Evolutionary conservation across 192 early-diverging fungal species (phyloP).

Genomic region (Backusella tarrabulga): DNA sequence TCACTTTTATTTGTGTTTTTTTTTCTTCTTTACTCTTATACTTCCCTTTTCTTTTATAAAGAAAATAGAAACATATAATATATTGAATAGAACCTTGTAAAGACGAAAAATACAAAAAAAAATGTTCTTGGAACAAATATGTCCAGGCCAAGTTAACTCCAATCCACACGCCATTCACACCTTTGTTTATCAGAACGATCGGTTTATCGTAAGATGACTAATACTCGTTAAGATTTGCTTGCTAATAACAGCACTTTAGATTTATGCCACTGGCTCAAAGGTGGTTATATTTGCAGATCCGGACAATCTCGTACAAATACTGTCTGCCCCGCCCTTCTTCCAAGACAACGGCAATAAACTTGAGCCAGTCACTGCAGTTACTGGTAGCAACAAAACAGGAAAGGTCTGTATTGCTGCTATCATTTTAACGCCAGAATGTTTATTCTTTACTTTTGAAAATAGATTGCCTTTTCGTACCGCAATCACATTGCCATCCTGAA

Average conservation of each 20-base stretch:
- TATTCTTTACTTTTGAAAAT: neutral
- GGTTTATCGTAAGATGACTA: constrained; percentile 47
- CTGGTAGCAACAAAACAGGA: constrained; percentile 31
- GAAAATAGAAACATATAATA: neutral
- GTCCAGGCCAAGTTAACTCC: constrained; percentile 52
- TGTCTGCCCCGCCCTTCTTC: neutral
- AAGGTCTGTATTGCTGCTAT: neutral
- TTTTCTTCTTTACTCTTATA: neutral
- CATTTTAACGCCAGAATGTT: neutral
- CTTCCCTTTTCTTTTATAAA: neutral
- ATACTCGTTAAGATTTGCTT: neutral
- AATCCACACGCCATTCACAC: constrained; percentile 44
- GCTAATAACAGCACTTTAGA: constrained; percentile 20
- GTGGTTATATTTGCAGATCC: constrained; percentile 48
- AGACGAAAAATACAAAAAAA: neutral
- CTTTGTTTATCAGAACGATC: constrained; percentile 34
- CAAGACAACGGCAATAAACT: neutral
- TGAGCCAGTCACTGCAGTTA: constrained; percentile 25
- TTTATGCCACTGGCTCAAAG: constrained; percentile 50
- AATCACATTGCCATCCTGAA: constrained; percentile 12
- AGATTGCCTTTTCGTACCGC: constrained; percentile 9
- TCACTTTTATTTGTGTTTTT: neutral
- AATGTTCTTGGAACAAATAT: constrained; percentile 58
- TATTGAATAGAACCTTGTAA: neutral
- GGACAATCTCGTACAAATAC: constrained; percentile 18